A percentile compares a stretch with the other conserved stretches of the same genome.
Evolutionary conservation across 2,329 filamentous ascomycete genomes (phyloP).

Genomic region (Penicillium sp.): DNA sequence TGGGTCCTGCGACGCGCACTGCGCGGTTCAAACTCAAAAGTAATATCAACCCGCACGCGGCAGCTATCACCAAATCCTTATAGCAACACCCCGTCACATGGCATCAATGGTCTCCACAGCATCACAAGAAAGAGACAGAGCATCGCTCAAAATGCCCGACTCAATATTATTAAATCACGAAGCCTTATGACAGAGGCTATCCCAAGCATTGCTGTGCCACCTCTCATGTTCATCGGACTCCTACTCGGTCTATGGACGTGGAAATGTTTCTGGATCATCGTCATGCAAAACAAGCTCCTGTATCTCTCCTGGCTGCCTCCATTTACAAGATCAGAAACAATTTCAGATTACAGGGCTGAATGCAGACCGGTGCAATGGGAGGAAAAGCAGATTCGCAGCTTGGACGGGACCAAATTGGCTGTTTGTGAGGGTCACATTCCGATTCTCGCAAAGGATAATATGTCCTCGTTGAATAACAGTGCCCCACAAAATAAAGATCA

Average conservation of each 20-base stretch:
- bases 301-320: constrained; percentile 76
- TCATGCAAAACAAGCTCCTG: constrained; percentile 78
- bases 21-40: neutral
- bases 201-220: constrained; percentile 57
- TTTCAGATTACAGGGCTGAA: constrained; percentile 59
- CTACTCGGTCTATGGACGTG: constrained; percentile 62
- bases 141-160: neutral
- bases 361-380: constrained; percentile 65
- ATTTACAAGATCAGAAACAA: constrained; percentile 64
- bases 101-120: neutral
- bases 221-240: constrained; percentile 63
- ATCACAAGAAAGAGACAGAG: neutral
- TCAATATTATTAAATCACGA: neutral
- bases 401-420: constrained; percentile 48
- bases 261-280: constrained; percentile 69
- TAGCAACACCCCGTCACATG: neutral
- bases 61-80: neutral
- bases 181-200: constrained; percentile 27
- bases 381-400: constrained; percentile 49
- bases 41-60: neutral
- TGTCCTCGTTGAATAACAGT: constrained; percentile 29
- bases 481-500: neutral
- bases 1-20: neutral
- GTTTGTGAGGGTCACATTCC: constrained; percentile 65
- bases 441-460: constrained; percentile 13